Evolutionary conservation across 2,329 filamentous ascomycete species (phyloP).

Genomic region (Lecanosticta acicola): DNA sequence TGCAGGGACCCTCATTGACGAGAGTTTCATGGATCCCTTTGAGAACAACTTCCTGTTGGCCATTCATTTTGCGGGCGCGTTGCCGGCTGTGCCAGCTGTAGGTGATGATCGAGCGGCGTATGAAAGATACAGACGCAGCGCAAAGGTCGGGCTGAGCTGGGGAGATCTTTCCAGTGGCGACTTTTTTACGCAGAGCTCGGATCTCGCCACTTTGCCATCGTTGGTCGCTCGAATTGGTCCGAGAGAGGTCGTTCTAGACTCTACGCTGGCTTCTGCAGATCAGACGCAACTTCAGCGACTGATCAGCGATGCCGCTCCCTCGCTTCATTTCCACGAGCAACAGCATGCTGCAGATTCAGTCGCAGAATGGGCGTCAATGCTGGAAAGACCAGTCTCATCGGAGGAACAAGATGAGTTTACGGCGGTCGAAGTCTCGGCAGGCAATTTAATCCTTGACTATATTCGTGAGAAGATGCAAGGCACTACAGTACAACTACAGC

Average conservation of each 20-base stretch:
- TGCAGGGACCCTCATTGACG: slow-evolving; percentile 91
- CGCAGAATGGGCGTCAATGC: slow-evolving; percentile 65
- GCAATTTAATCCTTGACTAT: slow-evolving; percentile 76
- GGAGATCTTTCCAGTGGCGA: slow-evolving; percentile 90
- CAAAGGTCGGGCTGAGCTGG: slow-evolving; percentile 75
- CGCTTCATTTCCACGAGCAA: slow-evolving; percentile 64
- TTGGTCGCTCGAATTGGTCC: slow-evolving; percentile 77
- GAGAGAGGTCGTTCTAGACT: slow-evolving; percentile 74
- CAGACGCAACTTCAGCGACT: slow-evolving; percentile 22
- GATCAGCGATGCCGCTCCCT: slow-evolving; percentile 48
- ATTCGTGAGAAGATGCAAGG: slow-evolving; percentile 73
- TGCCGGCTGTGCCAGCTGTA: slow-evolving; percentile 5
- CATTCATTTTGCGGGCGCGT: slow-evolving; percentile 53
- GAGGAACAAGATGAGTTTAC: slow-evolving; percentile 56
- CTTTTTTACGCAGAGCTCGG: slow-evolving; percentile 78
- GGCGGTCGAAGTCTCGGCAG: slow-evolving; percentile 65
- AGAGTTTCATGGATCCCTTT: slow-evolving; percentile 92
- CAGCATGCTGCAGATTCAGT: slow-evolving; percentile 43
- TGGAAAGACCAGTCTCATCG: slow-evolving; percentile 64
- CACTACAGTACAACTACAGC: slow-evolving; percentile 72
- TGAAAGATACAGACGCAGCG: slow-evolving; percentile 33
- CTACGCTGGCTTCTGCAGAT: slow-evolving; percentile 45
- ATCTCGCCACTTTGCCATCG: slow-evolving; percentile 66
- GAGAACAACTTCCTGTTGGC: slow-evolving; percentile 89
- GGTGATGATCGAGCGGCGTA: slow-evolving; percentile 22